phyloP scores from a whole-genome alignment of 345 rosid species.

The Murraya koenigii region DNA sequence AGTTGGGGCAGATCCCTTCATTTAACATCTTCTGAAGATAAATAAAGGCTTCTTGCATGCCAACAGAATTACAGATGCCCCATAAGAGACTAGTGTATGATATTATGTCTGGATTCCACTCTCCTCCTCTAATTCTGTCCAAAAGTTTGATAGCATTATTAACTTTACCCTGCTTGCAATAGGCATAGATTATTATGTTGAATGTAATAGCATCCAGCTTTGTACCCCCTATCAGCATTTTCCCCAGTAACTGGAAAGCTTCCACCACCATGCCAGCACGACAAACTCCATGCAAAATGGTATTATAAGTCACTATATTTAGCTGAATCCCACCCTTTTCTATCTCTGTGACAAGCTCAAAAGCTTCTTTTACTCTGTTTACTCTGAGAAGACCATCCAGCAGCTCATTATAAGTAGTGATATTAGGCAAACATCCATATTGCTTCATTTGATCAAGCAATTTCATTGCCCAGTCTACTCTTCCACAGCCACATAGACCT shows the following conservation, averaged over 20 bases:
- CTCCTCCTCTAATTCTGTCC: slow-evolving; percentile 38
- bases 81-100: slow-evolving; percentile 65
- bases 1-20: slow-evolving; percentile 50
- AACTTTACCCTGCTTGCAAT: slow-evolving; percentile 51
- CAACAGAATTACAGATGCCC: slow-evolving; percentile 55
- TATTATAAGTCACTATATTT: slow-evolving; percentile 61
- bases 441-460: slow-evolving; percentile 51
- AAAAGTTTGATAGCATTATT: slow-evolving; percentile 42
- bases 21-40: slow-evolving; percentile 53
- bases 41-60: slow-evolving; percentile 44
- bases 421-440: slow-evolving; percentile 53
- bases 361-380: slow-evolving; percentile 43
- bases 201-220: slow-evolving; percentile 62
- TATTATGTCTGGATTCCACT: slow-evolving; percentile 59
- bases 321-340: slow-evolving; percentile 41
- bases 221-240: slow-evolving; percentile 53
- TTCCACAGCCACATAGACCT: slow-evolving; percentile 63
- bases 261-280: slow-evolving; percentile 42
- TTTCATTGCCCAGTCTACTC: slow-evolving; percentile 58
- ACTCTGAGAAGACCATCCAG: slow-evolving; percentile 55
- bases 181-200: slow-evolving; percentile 52
- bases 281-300: slow-evolving; percentile 59
- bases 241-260: slow-evolving; percentile 57
- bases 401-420: slow-evolving; percentile 65
- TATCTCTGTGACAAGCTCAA: slow-evolving; percentile 47